Evolutionary conservation across 2,329 filamentous ascomycete genomes (phyloP), one percentile per base, ranked within the genome.

Genomic region (Ceratocystis alfenasii): DNA sequence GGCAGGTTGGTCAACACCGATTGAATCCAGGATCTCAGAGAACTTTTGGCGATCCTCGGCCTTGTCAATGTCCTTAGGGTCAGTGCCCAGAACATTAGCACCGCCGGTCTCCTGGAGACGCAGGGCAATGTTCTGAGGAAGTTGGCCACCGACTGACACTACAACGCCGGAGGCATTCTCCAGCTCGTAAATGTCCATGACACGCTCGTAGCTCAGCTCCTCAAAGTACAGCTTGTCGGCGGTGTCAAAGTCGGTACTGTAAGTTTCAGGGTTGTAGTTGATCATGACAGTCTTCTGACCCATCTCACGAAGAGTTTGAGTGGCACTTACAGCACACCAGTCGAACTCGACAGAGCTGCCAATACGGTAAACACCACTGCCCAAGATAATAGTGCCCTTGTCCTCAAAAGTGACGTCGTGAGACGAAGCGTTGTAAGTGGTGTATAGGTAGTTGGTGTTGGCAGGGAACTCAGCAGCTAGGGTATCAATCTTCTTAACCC

Each of bases 281-380:
- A 99, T 94, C 90, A 97, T 95, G 67, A 96, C 86, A 36, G 94
- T 97, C 86, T 96, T 96, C 81, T 96, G 88, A 70, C 91, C 92
- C 81, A 95, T 90, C 68, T 87, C 81, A 72, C 87, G 85, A 69
- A 97, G 82, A 53, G 90, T 89, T 69, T 90, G 82, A 10, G 91
- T 92, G 69, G 91, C 89, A 73, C 91, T 94, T 68, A 96, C 91
- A 69, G 92, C 91, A 75, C 93, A 97, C 93, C 93, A 97, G 77
- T 99, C 93, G 74, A 99, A 99, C 77, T 99, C 94, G 64, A 99
- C 94, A 5, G 92, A 96, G 78, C 88, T 93, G 73, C 94, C 94
- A 74, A 97, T 99, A 74, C 94, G 86, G 83, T 99, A 99, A 25
- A 97, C 94, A 77, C 94, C 94, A 74, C 88, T 93, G 68, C 94